Conservation (phyloP, 805 yeast genomes). For the Kodamaea lidongshanica region DNA sequence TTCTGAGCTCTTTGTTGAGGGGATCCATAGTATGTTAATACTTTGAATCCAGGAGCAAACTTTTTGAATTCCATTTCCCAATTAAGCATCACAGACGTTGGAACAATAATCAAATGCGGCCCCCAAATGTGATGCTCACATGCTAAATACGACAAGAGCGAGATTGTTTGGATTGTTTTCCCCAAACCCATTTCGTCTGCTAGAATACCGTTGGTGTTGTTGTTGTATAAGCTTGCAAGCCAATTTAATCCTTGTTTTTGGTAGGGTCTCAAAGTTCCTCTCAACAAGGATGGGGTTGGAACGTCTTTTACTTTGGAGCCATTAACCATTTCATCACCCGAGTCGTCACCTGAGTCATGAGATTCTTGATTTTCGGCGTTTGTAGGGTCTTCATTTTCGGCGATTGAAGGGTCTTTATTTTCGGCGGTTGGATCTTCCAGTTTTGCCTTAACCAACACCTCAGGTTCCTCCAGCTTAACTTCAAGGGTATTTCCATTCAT, state of each 20-base stretch:
- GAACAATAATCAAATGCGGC: slow-evolving; percentile 94
- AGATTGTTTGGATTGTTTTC: slow-evolving; percentile 93
- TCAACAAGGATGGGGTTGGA: slow-evolving; percentile 65
- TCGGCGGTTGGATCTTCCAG: too few species aligned
- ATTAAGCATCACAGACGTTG: slow-evolving; percentile 93
- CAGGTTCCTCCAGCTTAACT: too few species aligned
- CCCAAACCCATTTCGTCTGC: slow-evolving; percentile 99
- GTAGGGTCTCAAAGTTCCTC: slow-evolving; percentile 82
- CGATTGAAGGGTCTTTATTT: slow-evolving; percentile 12
- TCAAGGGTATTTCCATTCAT: too few species aligned
- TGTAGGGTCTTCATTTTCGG: slow-evolving; percentile 7
- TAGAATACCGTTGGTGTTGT: slow-evolving; percentile 89
- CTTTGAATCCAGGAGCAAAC: slow-evolving; percentile 97
- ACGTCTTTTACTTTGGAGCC: slow-evolving; percentile 52
- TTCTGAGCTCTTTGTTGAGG: slow-evolving; percentile 96
- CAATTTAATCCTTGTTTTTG: slow-evolving; percentile 96
- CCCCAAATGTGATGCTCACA: slow-evolving; percentile 96
- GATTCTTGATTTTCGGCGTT: slow-evolving; percentile 7
- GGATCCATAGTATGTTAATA: slow-evolving; percentile 90
- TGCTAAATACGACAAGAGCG: slow-evolving; percentile 80
- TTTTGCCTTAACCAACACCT: too few species aligned
- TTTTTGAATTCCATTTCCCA: slow-evolving; percentile 99
- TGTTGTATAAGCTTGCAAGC: slow-evolving; percentile 90
- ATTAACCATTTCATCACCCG: slow-evolving; percentile 29
- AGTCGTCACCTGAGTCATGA: slow-evolving; percentile 10